These are phyloP conservation scores for Hansenula sp. DNA, from an alignment of 1,139 yeast species.

Conservation along the genomic window DNA sequence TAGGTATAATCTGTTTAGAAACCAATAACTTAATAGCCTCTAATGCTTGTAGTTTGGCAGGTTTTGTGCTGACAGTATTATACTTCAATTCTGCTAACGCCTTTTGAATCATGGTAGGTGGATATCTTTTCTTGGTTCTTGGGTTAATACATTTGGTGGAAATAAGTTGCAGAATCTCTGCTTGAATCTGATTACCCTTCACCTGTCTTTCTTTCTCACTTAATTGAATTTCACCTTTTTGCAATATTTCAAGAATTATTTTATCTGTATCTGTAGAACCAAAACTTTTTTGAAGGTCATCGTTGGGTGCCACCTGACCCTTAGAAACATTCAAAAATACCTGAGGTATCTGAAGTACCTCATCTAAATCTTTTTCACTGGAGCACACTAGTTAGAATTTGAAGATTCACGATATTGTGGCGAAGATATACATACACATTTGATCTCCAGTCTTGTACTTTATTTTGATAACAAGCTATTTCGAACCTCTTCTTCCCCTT, in stretches of 20 bases:
- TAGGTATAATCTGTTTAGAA: constrained; percentile 80
- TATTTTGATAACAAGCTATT: constrained; percentile 94
- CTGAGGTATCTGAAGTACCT: constrained; percentile 93
- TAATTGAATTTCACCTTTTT: constrained; percentile 89
- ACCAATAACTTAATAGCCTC: constrained; percentile 84
- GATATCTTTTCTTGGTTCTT: constrained; percentile 81
- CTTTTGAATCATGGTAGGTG: constrained; percentile 91
- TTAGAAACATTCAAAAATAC: constrained; percentile 91
- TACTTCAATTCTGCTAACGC: constrained; percentile 77
- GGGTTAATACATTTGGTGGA: constrained; percentile 94
- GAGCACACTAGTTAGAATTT: neutral
- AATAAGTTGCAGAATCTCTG: constrained; percentile 78
- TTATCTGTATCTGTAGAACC: constrained; percentile 72
- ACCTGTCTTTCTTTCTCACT: constrained; percentile 90
- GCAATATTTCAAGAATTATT: constrained; percentile 74
- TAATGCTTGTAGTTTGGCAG: constrained; percentile 85
- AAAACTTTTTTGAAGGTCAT: constrained; percentile 71
- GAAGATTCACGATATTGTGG: neutral
- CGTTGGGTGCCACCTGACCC: constrained; percentile 90
- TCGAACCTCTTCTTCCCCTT: constrained; percentile 91
- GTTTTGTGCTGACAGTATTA: constrained; percentile 72
- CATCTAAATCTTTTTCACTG: constrained; percentile 87
- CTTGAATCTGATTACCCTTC: constrained; percentile 69
- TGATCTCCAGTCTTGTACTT: constrained; percentile 91
- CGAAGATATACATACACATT: constrained; percentile 44